A percentile compares a stretch with the other conserved stretches of the same genome.
phyloP scores from a whole-genome alignment of 306 rosid genomes.

The Citrullus colocynthis region DNA sequence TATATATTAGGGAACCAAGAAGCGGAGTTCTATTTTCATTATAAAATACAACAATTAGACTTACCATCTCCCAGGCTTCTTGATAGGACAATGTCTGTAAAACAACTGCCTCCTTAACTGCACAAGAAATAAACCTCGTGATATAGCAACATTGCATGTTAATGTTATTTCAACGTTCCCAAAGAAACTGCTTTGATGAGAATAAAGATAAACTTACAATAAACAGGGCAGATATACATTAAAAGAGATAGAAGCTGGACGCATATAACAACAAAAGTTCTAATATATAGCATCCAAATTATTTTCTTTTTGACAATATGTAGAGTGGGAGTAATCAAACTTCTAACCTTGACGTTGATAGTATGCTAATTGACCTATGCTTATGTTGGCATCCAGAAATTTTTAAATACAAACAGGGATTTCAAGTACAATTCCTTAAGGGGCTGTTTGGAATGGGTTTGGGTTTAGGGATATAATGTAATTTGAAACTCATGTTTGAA shows the following conservation, averaged over 20 bases:
- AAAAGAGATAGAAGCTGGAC: neutral
- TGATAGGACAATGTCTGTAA: constrained; percentile 82
- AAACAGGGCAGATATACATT: neutral
- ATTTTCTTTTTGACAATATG: too few relatives aligned
- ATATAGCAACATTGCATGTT: constrained; percentile 4
- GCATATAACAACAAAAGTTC: neutral
- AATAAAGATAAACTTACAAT: neutral
- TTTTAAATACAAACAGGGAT: neutral
- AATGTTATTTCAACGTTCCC: neutral
- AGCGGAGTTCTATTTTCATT: constrained; percentile 1
- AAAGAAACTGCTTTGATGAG: neutral
- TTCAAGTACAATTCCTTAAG: neutral
- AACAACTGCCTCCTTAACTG: constrained; percentile 97
- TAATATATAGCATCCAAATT: neutral
- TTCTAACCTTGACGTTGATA: too few relatives aligned
- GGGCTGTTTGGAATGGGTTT: too few relatives aligned
- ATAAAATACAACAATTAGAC: constrained; percentile 7
- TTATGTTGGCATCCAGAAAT: neutral
- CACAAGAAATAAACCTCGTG: constrained; percentile 24
- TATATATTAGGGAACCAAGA: constrained; percentile 9
- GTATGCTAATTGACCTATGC: too few relatives aligned
- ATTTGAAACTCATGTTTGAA: too few relatives aligned
- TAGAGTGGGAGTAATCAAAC: too few relatives aligned
- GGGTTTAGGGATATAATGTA: too few relatives aligned
- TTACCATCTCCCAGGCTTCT: constrained; percentile 99